Base-by-base conservation (phyloP, 768 basidiomycete species). In the Kwoniella dejecticola region DNA sequence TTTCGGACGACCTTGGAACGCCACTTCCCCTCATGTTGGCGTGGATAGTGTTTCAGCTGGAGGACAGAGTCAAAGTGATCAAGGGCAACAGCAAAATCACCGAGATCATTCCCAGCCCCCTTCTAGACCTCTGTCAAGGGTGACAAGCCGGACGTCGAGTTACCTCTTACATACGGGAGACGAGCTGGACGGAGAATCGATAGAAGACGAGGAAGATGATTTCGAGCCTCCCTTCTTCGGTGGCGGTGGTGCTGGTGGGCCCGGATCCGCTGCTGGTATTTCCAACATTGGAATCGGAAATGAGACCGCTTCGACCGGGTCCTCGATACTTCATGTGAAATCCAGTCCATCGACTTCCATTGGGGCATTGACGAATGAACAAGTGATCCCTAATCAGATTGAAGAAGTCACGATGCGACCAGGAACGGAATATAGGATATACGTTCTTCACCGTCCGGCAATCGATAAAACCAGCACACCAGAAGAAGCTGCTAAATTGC, bases 361-460 rank as follows among this genome's bases (percentile, higher is more conserved):
- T n/a, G 17, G 6, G 6, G 19, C 41, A 8, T 42, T 42, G 41
- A 19, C 41, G 19, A 57, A 52, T 19, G 63, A 64, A 27, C 67
- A 56, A 41, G 57, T 45, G 24, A 72, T 67, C 36, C 66, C 73
- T 13, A 69, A 73, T 52, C 73, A 71, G 36, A 74, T 78, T 42
- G 77, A 78, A 33, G 73, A 78, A 40, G 48, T 78, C 27, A 67
- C 70, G 23, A 69, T 76, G 69, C 54, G 73, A 15, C 75, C 77
- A 1, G 77, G 77, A 3, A 72, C 69, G 17, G 74, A 75, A 48
- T 78, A 78, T 48, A 67, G 75, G 3, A 54, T 78, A 7, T 68
- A 70, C 33, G 72, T 77, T 21, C 53, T 70, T 4, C 72, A 68
- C 53, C 66, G 68, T 5, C 73, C 75, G 1, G 36, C 44, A 8